phyloP scores from a whole-genome alignment of 257 asterid genomes.

The Gentiana straminea region DNA sequence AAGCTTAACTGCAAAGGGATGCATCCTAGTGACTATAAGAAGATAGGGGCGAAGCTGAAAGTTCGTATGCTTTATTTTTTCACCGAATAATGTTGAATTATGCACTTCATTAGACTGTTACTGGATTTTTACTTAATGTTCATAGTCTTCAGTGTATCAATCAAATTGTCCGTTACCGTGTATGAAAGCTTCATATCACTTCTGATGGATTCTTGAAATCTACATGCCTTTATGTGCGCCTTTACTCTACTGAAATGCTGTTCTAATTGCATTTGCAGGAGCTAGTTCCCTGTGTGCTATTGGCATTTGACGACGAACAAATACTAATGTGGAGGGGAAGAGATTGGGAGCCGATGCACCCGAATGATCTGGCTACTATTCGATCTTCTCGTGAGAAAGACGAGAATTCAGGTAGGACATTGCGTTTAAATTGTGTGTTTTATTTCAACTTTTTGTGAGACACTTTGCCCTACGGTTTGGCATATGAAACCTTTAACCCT shows the following conservation, averaged over 20 bases:
- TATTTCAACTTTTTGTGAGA: neutral
- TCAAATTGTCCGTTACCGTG: too few relatives aligned
- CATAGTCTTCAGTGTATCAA: too few relatives aligned
- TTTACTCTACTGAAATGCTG: too few relatives aligned
- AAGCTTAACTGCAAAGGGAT: conserved; percentile 88
- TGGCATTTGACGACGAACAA: conserved; percentile 85
- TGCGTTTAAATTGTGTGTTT: neutral
- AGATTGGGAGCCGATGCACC: conserved; percentile 69
- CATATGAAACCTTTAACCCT: too few relatives aligned
- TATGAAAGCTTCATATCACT: too few relatives aligned
- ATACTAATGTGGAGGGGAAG: conserved; percentile 93
- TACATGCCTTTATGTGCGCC: too few relatives aligned
- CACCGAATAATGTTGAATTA: too few relatives aligned
- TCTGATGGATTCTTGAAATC: too few relatives aligned
- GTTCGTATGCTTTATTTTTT: conserved; percentile 21
- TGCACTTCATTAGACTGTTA: too few relatives aligned
- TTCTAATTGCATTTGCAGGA: conserved; percentile 41
- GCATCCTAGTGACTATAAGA: conserved; percentile 91
- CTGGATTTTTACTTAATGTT: too few relatives aligned
- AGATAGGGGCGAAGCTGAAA: conserved; percentile 90
- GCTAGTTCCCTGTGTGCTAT: conserved; percentile 83
- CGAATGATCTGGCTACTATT: conserved; percentile 22
- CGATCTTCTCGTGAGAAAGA: conserved; percentile 14
- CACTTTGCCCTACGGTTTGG: too few relatives aligned
- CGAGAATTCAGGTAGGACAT: conserved; percentile 39